Percentiles rank a stretch among this genome's conserved stretches.
These are phyloP conservation scores for Teratosphaeria viscida DNA, from an alignment of 2,329 filamentous ascomycete species.

Conservation along the genomic window DNA sequence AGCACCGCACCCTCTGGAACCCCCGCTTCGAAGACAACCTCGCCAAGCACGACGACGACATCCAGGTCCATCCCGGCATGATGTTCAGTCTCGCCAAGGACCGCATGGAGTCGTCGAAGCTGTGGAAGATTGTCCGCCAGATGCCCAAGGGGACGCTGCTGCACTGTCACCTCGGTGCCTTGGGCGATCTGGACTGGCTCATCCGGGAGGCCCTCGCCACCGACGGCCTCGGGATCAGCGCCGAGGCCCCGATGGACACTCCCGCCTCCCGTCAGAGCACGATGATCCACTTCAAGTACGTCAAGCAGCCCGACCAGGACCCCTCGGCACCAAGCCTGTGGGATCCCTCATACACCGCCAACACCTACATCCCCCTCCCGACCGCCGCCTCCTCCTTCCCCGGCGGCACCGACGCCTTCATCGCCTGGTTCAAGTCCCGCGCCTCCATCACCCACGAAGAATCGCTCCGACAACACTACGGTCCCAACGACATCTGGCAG, in stretches of 20 bases:
- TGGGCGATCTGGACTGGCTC: slow-evolving; percentile 78
- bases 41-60: slow-evolving; percentile 49
- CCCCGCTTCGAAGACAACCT: slow-evolving; percentile 59
- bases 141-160: slow-evolving; percentile 85
- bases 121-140: slow-evolving; percentile 73
- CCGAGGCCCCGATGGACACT: slow-evolving; percentile 47
- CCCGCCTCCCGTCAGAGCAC: slow-evolving; percentile 44
- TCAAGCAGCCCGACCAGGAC: slow-evolving; percentile 21
- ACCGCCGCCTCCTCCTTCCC: slow-evolving; percentile 66
- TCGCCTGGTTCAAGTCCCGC: slow-evolving; percentile 64
- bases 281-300: slow-evolving; percentile 45
- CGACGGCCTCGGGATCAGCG: slow-evolving; percentile 61
- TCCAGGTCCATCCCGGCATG: slow-evolving; percentile 71
- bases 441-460: slow-evolving; percentile 63
- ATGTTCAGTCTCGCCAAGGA: slow-evolving; percentile 82
- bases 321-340: slow-evolving; percentile 48
- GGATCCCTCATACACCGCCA: slow-evolving; percentile 51
- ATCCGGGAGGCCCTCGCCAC: slow-evolving; percentile 60
- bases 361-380: slow-evolving; percentile 48
- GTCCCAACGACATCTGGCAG: slow-evolving; percentile 72
- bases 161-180: slow-evolving; percentile 83
- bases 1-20: slow-evolving; percentile 69
- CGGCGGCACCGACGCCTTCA: slow-evolving; percentile 60
- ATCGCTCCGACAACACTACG: slow-evolving; percentile 68
- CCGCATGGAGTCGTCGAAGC: slow-evolving; percentile 71